A percentile compares a stretch with the other conserved stretches of the same genome.
These are phyloP conservation scores for Raphanus sativus DNA, from an alignment of 345 rosid species.

Conservation along the genomic window DNA sequence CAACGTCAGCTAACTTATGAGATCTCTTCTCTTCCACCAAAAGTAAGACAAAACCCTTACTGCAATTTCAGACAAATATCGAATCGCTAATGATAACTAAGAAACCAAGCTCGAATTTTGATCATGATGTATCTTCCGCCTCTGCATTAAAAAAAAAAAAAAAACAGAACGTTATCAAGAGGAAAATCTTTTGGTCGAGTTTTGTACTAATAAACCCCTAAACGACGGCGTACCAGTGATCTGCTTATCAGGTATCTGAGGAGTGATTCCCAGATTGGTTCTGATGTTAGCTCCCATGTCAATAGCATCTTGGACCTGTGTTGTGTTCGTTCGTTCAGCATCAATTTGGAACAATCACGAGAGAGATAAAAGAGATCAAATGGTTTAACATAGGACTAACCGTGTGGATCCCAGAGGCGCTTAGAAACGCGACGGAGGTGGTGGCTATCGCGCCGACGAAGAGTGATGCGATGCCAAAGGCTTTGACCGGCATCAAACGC, in stretches of 20 bases:
- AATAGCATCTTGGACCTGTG: conserved; percentile 55
- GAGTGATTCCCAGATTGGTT: conserved; percentile 41
- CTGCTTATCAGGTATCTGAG: conserved; percentile 28
- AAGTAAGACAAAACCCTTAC: background rate
- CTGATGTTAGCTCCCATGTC: conserved; percentile 49
- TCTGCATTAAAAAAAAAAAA: conserved; percentile 14
- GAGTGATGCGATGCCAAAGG: conserved; percentile 60
- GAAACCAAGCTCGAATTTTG: background rate
- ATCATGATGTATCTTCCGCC: conserved; percentile 26
- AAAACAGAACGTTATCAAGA: background rate
- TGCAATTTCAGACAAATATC: background rate
- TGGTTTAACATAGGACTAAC: conserved; percentile 19
- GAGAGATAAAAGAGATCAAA: background rate
- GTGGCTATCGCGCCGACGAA: conserved; percentile 59
- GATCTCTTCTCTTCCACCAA: background rate
- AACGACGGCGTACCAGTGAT: conserved; percentile 18
- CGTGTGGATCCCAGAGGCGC: conserved; percentile 58
- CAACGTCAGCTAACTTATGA: background rate
- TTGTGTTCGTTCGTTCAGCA: background rate
- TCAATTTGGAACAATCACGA: conserved; percentile 2
- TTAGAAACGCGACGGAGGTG: conserved; percentile 45
- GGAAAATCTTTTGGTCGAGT: background rate
- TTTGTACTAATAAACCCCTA: background rate
- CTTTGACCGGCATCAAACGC: conserved; percentile 59
- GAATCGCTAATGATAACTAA: too few relatives aligned